Evolutionary conservation across 2,329 filamentous ascomycete genomes (phyloP).

Genomic region (Exophiala mesophila): DNA sequence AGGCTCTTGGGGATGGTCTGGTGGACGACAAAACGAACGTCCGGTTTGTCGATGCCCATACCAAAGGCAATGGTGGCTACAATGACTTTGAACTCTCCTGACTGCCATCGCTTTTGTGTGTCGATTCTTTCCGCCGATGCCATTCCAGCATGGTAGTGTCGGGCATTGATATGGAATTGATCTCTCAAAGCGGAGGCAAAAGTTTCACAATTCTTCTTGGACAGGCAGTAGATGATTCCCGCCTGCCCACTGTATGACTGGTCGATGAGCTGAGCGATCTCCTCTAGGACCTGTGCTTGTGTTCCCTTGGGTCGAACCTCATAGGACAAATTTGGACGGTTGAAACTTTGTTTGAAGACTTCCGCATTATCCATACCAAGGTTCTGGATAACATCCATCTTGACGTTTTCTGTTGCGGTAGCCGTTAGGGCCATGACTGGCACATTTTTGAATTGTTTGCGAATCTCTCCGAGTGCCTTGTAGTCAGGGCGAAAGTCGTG

Average conservation of each 20-base stretch:
- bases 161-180: slow-evolving; percentile 62
- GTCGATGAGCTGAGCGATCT: slow-evolving; percentile 59
- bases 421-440: slow-evolving; percentile 94
- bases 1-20: slow-evolving; percentile 88
- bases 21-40: slow-evolving; percentile 95
- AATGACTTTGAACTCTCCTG: slow-evolving; percentile 74
- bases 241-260: slow-evolving; percentile 64
- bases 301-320: slow-evolving; percentile 71
- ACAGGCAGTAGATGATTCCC: slow-evolving; percentile 91
- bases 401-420: slow-evolving; percentile 89
- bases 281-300: slow-evolving; percentile 49
- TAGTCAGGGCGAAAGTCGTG: slow-evolving; percentile 98
- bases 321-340: slow-evolving; percentile 90
- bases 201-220: slow-evolving; percentile 74
- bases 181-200: slow-evolving; percentile 65
- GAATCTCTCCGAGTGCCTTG: slow-evolving; percentile 73
- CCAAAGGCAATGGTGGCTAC: slow-evolving; percentile 98
- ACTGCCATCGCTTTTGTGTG: slow-evolving; percentile 79
- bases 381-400: slow-evolving; percentile 84
- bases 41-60: slow-evolving; percentile 98
- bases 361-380: slow-evolving; percentile 75
- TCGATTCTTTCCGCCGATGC: slow-evolving; percentile 60
- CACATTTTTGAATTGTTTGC: slow-evolving; percentile 67
- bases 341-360: slow-evolving; percentile 88
- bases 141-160: slow-evolving; percentile 83